These are phyloP conservation scores for Margaritispora aquatica DNA, from an alignment of 495 filamentous ascomycete species.

Conservation along the genomic window DNA sequence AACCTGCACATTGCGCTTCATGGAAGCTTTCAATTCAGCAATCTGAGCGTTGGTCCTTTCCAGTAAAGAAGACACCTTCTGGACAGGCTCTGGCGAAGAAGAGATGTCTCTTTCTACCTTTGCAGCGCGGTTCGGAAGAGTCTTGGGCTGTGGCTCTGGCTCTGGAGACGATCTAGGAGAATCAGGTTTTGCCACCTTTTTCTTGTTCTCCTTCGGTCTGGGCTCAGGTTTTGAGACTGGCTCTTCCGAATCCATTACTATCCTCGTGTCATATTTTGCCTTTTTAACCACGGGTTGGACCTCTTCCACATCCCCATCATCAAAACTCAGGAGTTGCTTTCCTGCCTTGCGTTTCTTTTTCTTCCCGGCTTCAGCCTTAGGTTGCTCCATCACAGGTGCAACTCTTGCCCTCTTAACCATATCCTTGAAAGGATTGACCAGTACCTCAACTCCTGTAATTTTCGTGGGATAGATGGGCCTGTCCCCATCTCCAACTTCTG, in stretches of 20 bases:
- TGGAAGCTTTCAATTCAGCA: constrained; percentile 81
- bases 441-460: constrained; percentile 70
- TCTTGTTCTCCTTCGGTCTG: constrained; percentile 26
- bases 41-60: constrained; percentile 89
- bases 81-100: constrained; percentile 25
- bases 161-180: constrained; percentile 24
- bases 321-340: constrained; percentile 86
- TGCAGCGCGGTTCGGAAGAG: constrained; percentile 17
- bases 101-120: constrained; percentile 22
- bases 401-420: constrained; percentile 65
- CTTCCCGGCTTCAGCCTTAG: constrained; percentile 29
- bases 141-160: constrained; percentile 20
- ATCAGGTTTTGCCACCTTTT: constrained; percentile 24
- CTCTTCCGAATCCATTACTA: constrained; percentile 56
- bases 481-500: constrained; percentile 77
- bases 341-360: constrained; percentile 72
- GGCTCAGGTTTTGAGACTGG: constrained; percentile 20
- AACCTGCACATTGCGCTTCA: constrained; percentile 68
- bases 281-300: constrained; percentile 63
- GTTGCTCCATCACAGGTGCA: constrained; percentile 34
- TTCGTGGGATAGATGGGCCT: constrained; percentile 81
- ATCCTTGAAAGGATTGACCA: constrained; percentile 86
- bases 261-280: constrained; percentile 82
- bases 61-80: constrained; percentile 46
- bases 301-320: constrained; percentile 70